Percentiles rank a stretch among this genome's conserved stretches.
Evolutionary conservation across 495 filamentous ascomycete genomes (phyloP).

Genomic region (Aspergillus leporis): DNA sequence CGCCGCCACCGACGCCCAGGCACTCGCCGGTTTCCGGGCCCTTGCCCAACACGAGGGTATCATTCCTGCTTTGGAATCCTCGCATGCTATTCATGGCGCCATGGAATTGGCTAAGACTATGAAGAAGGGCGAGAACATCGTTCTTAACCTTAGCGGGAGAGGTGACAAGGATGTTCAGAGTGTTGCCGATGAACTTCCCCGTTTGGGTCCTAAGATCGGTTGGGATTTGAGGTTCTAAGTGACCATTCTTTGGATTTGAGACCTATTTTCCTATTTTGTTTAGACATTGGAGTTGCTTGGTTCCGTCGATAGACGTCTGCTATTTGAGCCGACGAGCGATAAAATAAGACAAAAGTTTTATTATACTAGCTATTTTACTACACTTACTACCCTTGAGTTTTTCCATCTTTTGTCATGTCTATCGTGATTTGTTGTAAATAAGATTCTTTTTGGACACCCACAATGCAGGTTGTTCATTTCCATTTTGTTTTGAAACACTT

Average conservation of each 20-base stretch:
- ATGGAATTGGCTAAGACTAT: slow-evolving; percentile 90
- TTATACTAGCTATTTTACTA: too few relatives aligned
- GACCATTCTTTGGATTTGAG: background rate
- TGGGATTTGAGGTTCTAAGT: slow-evolving; percentile 84
- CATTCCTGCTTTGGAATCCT: slow-evolving; percentile 91
- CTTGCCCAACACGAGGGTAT: slow-evolving; percentile 89
- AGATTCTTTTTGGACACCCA: background rate
- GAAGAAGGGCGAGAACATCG: slow-evolving; percentile 82
- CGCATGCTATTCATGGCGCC: slow-evolving; percentile 88
- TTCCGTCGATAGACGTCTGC: background rate
- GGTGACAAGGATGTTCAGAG: slow-evolving; percentile 99
- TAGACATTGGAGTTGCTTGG: background rate
- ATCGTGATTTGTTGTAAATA: background rate
- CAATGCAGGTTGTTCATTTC: background rate
- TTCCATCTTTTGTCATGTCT: background rate
- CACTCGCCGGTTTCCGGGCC: slow-evolving; percentile 84
- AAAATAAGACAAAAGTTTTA: background rate
- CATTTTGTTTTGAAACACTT: slow-evolving; percentile 1
- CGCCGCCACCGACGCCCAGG: slow-evolving; percentile 88
- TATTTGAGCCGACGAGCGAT: background rate
- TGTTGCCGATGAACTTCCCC: slow-evolving; percentile 91
- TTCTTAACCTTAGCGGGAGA: slow-evolving; percentile 90
- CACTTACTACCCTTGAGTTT: background rate
- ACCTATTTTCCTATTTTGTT: background rate
- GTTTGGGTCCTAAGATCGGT: slow-evolving; percentile 84